phyloP scores from a whole-genome alignment of 2,329 filamentous ascomycete genomes.

The Hypoxylon sp. region DNA sequence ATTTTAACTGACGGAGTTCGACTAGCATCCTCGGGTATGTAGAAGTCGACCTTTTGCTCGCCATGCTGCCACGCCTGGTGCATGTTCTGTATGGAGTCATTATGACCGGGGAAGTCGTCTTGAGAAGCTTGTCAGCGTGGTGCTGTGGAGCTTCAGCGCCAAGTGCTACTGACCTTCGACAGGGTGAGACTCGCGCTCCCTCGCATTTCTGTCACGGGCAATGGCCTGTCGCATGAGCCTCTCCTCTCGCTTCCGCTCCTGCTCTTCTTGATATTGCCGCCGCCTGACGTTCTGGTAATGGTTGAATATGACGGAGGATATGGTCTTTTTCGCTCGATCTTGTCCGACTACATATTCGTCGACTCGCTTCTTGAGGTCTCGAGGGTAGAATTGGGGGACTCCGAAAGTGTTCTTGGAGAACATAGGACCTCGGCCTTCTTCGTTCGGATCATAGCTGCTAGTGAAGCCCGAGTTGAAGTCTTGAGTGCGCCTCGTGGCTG shows the following conservation, averaged over 20 bases:
- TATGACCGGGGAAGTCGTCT: constrained; percentile 65
- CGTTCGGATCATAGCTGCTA: constrained; percentile 64
- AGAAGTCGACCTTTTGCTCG: constrained; percentile 53
- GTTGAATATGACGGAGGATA: constrained; percentile 94
- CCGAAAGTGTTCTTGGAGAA: constrained; percentile 65
- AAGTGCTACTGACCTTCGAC: constrained; percentile 71
- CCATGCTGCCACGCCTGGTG: constrained; percentile 48
- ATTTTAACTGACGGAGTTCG: constrained; percentile 69
- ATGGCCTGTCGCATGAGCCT: constrained; percentile 75
- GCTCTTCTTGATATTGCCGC: constrained; percentile 78
- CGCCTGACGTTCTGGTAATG: constrained; percentile 91
- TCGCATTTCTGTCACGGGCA: constrained; percentile 69
- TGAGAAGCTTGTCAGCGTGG: constrained; percentile 48
- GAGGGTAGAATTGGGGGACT: constrained; percentile 69
- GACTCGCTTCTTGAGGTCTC: constrained; percentile 83
- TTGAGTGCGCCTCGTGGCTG: constrained; percentile 51
- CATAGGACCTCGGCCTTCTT: constrained; percentile 66
- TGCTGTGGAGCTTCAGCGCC: constrained; percentile 27
- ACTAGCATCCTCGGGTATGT: constrained; percentile 56
- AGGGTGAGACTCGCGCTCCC: constrained; percentile 70
- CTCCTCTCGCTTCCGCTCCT: constrained; percentile 64
- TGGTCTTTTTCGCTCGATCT: constrained; percentile 90
- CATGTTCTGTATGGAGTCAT: constrained; percentile 55
- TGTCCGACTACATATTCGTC: constrained; percentile 98
- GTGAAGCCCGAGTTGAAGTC: constrained; percentile 66